Evolutionary conservation across 75 land plant genomes (phyloP).

Genomic region (Cunninghamia lanceolata): DNA sequence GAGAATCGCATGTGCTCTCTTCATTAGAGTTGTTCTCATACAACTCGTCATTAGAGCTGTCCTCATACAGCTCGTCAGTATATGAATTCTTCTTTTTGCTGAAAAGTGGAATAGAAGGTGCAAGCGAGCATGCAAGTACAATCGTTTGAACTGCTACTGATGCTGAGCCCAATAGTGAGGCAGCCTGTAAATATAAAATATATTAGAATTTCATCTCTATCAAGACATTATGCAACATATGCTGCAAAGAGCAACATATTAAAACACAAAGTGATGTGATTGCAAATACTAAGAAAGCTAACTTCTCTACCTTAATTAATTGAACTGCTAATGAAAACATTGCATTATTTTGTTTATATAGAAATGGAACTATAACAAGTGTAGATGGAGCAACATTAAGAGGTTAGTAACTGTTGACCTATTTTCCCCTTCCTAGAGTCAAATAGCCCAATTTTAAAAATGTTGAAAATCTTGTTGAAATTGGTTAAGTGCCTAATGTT

Average conservation of each 20-base stretch:
- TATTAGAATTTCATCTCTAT: background rate
- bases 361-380: background rate
- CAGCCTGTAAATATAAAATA: constrained; percentile 14
- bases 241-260: background rate
- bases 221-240: constrained; percentile 2
- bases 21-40: background rate
- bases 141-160: constrained; percentile 30
- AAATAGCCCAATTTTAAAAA: too few relatives aligned
- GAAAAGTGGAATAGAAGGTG: constrained; percentile 19
- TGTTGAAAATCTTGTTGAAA: too few relatives aligned
- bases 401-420: background rate
- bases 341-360: background rate
- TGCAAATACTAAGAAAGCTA: background rate
- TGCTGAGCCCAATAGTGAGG: constrained; percentile 30
- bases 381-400: background rate
- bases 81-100: background rate
- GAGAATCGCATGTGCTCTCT: background rate
- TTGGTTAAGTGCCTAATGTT: too few relatives aligned
- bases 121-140: constrained; percentile 29
- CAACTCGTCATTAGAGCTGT: background rate
- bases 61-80: background rate
- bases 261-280: background rate
- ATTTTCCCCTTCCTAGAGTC: too few relatives aligned
- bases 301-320: background rate
- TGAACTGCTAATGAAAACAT: background rate